Base-by-base conservation (phyloP, 1,284 basidiomycete species). In the Earliella scabrosa region DNA sequence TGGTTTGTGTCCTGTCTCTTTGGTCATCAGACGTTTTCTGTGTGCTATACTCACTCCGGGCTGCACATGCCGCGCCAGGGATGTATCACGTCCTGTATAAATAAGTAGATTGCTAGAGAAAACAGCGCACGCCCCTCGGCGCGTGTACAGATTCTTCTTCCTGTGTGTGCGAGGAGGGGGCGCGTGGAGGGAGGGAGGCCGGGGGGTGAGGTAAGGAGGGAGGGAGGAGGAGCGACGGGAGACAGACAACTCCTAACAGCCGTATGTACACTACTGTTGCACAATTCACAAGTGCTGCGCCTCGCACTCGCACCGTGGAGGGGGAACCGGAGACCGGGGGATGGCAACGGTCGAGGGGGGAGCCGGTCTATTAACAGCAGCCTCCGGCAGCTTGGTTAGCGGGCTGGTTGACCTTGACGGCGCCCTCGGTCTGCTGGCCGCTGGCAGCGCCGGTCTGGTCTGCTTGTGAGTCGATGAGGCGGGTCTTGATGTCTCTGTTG, bases 391-490 rank as follows among this genome's bases (percentile, higher is more conserved):
- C 60, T 63, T 75, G 77, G 44, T 75, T 66, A 36, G 78, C 68
- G 43, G 83, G 82, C 66, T 86, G 83, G 68, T 85, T 85, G 63
- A 90, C 87, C 61, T 82, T 83, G 47, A 92, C 82, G 23, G 87
- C 80, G 43, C 81, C 82, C 39, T 85, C 82, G 11, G 73, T 67
- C 16, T 78, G 63, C 26, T 76, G 68, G 23, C 75, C 74, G 20
- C 76, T 78, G 10, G 76, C 59, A 2, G 80, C 70, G 41, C 73
- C 76, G 11, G 78, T 77, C 48, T 83, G 80, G 59, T 93, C 90
- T 29, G 86, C 88, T 77, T 95, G 93, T 27, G 93, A 93, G 75
- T 99, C 97, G 72, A 99, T 98, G 66, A 99, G 81, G 51, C 97
- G 90, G 45, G 92, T 87, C 82, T 99, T 99, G 81, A 97, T 97